Base-by-base conservation (phyloP, 352 stramenopile genomes). In the Phytophthora chlamydospora region DNA sequence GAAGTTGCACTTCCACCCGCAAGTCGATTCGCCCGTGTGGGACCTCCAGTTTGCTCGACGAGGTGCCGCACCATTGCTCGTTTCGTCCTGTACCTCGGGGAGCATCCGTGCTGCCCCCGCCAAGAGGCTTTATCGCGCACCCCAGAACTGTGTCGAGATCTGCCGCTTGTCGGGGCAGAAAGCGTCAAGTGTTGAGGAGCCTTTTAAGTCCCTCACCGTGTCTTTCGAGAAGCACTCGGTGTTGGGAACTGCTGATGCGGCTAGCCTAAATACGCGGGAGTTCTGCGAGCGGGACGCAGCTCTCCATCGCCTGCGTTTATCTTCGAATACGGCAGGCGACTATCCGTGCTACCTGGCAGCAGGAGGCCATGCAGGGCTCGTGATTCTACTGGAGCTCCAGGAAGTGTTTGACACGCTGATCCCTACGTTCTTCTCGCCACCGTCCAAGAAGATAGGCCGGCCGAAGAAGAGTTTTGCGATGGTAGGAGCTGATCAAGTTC, bases 21-120 rank as follows among this genome's bases (percentile, higher is more conserved):
- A 96, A 52, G 78, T 92, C 46, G 87, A 96, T 43, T 93, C 85
- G 2, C 87, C 87, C 1, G 80, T 96, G 19, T 96, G 87, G 87
- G 82, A 93, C 59, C 60, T 92, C 11, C 76, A 89, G 48, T 83
- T 92, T 45, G 80, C 69, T 27, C 81, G 82, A 4, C 66, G 62
- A 16, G 65, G 71, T 2, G 49, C 62, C 3, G 56, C 80, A 2
- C 80, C 86, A 3, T 40, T 92, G 2, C 50, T 94, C 14, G 42
- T 88, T 16, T 93, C 87, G 2, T 83, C 66, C 2, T 96, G 87
- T 29, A 75, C 87, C 5, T 88, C 85, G 1, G 87, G 87, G 2
- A 84, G 75, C 33, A 71, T 96, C 21, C 77, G 83, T 19, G 60
- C 84, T 6, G 80, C 80, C 2, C 83, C 83, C 16, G 83, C 71